Base-by-base conservation (phyloP, 352 stramenopile genomes). In the Pythium grandisporangium region DNA sequence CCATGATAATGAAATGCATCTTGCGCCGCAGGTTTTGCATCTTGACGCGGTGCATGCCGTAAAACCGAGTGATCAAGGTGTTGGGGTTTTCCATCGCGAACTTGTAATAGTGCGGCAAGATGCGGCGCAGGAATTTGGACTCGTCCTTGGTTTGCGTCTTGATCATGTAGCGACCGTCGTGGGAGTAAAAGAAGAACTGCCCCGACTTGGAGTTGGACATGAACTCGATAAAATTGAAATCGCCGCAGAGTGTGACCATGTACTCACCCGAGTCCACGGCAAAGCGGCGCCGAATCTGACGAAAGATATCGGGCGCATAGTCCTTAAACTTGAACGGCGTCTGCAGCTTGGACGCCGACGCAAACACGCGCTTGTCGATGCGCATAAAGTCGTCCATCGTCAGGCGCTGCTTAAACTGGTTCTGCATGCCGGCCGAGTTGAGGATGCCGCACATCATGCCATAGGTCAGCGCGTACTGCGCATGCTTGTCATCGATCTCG, bases 161-260 rank as follows among this genome's bases (percentile, higher is more conserved):
- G 68, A 99, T 98, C 87, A 99, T 98, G 63, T 97, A 99, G 26
- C 69, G 58, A 1, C 77, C 74, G 67, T 99, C 96, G 62, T 97
- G 89, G 7, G 93, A 98, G 55, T 98, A 99, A 62, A 99, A 99
- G 71, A 99, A 99, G 66, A 99, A 99, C 53, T 98, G 94, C 4
- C 96, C 96, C 59, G 84, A 98, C 68, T 99, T 99, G 39, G 92
- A 96, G 65, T 98, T 98, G 4, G 87, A 97, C 65, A 98, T 95
- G 67, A 99, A 98, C 74, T 98, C 93, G 52, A 99, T 96, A 62
- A 97, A 98, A 63, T 98, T 97, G 36, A 97, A 95, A 46, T 96
- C 86, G 5, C 85, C 86, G 40, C 78, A 89, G n/a, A 95, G 64
- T n/a, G 76, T 94, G 19, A 95, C 69, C 76, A 96, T 93, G 69